phyloP scores from a whole-genome alignment of 345 rosid species.

The Gossypium ekmanianum region DNA sequence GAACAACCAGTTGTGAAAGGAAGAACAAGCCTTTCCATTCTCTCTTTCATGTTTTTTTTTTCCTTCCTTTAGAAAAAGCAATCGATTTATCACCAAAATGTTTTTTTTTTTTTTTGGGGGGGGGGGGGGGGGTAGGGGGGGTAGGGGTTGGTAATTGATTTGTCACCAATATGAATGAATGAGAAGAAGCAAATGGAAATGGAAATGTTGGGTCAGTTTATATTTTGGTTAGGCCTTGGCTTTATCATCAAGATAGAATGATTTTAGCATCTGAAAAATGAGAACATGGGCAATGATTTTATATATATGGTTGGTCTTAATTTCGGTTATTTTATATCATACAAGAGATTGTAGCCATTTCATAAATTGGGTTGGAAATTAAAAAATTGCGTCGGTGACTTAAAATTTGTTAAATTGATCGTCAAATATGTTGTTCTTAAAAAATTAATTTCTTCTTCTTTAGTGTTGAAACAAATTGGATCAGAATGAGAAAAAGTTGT shows the following conservation, averaged over 20 bases:
- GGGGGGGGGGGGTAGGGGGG: too few species aligned
- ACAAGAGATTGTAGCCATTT: too few species aligned
- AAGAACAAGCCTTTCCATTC: constrained; percentile 13
- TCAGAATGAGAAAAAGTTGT: rapidly evolving
- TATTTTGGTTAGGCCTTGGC: constrained; percentile 5
- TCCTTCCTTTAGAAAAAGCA: background rate
- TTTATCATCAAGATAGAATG: constrained; percentile 17
- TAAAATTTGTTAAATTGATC: too few species aligned
- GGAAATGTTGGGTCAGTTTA: background rate
- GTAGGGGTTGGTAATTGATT: too few species aligned
- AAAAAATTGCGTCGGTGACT: too few species aligned
- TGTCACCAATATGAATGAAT: background rate
- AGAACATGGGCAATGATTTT: background rate
- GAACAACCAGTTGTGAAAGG: constrained; percentile 8
- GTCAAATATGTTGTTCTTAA: rapidly evolving
- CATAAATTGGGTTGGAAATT: too few species aligned
- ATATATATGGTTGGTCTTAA: too few species aligned
- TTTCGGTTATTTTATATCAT: too few species aligned
- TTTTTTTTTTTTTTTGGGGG: too few species aligned
- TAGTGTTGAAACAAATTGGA: too few species aligned
- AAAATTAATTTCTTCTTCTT: too few species aligned
- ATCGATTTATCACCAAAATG: background rate
- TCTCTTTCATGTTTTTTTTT: background rate
- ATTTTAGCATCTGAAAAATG: background rate
- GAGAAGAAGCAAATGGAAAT: background rate